Conservation (phyloP, 495 filamentous ascomycete genomes). For the Paragyromitra xinjiangensis region DNA sequence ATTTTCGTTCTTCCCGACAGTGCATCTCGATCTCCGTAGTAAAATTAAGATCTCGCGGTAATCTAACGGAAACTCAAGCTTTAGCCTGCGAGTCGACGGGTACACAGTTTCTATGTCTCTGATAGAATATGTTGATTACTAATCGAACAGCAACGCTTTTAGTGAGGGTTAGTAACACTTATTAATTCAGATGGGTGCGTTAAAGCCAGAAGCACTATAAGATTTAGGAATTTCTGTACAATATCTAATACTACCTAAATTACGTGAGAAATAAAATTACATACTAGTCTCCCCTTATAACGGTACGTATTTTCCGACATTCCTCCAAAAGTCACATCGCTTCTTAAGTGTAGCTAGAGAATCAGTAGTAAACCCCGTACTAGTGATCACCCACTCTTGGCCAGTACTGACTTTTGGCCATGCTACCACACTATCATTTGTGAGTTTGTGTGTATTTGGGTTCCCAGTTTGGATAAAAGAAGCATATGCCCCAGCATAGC, state of each 20-base stretch:
- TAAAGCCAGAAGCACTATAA: not conserved
- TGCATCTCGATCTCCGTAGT: too few relatives aligned
- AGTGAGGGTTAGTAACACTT: not conserved
- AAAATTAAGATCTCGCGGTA: not conserved
- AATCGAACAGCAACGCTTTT: not conserved
- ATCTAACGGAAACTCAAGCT: too few relatives aligned
- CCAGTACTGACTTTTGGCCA: constrained; percentile 62
- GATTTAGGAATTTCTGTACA: not conserved
- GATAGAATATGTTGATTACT: not conserved
- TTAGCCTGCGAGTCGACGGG: not conserved
- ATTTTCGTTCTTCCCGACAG: not conserved
- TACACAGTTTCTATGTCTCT: not conserved
- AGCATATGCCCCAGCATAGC: constrained; percentile 68
- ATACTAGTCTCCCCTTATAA: constrained; percentile 51
- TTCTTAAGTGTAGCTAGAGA: constrained; percentile 59
- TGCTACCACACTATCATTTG: constrained; percentile 60
- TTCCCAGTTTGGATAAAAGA: constrained; percentile 69
- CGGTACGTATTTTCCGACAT: constrained; percentile 60
- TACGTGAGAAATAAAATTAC: not conserved
- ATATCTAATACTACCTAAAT: not conserved
- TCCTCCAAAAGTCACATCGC: constrained; percentile 67
- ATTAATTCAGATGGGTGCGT: not conserved
- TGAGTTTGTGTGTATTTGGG: constrained; percentile 69
- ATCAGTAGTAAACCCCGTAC: constrained; percentile 61
- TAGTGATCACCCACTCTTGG: constrained; percentile 64